A percentile compares a stretch with the other conserved stretches of the same genome.
These are phyloP conservation scores for Biscogniauxia sp. DNA, from an alignment of 2,329 filamentous ascomycete genomes.

Conservation along the genomic window DNA sequence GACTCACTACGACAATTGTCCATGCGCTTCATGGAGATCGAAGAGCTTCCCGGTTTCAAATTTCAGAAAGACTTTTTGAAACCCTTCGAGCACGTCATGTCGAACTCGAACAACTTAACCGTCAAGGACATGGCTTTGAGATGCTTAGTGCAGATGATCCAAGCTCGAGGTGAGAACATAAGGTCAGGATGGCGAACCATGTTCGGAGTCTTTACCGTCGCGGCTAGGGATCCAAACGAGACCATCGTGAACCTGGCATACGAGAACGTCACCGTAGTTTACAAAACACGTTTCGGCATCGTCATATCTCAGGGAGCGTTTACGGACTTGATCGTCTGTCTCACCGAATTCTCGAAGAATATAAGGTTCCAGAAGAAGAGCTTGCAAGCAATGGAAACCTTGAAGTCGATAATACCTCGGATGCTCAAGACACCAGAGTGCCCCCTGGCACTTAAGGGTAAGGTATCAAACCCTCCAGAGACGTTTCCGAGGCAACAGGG, in stretches of 20 bases:
- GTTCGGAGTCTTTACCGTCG: conserved; percentile 98
- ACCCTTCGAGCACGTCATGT: conserved; percentile 96
- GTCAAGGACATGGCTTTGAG: conserved; percentile 98
- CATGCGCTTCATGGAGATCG: conserved; percentile 98
- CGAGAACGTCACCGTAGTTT: conserved; percentile 93
- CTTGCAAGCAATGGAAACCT: conserved; percentile 86
- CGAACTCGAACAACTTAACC: conserved; percentile 83
- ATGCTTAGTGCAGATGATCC: conserved; percentile 98
- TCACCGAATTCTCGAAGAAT: conserved; percentile 99
- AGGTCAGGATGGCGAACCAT: conserved; percentile 98
- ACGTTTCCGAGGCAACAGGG: conserved; percentile 56
- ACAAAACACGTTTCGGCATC: conserved; percentile 91
- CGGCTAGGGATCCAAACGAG: conserved; percentile 89
- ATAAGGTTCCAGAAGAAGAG: conserved; percentile 98
- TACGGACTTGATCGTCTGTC: conserved; percentile 89
- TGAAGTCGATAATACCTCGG: conserved; percentile 89
- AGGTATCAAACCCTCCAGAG: conserved; percentile 40
- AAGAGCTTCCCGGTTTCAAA: conserved; percentile 96
- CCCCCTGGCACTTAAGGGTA: conserved; percentile 65
- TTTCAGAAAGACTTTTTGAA: conserved; percentile 99
- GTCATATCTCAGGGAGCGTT: conserved; percentile 97
- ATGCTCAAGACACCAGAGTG: conserved; percentile 97
- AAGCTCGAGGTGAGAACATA: conserved; percentile 94
- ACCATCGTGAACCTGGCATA: conserved; percentile 95
- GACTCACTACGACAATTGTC: conserved; percentile 94